These are phyloP conservation scores for Aspergillus thermomutatus DNA, from an alignment of 2,329 filamentous ascomycete species.

Conservation along the genomic window DNA sequence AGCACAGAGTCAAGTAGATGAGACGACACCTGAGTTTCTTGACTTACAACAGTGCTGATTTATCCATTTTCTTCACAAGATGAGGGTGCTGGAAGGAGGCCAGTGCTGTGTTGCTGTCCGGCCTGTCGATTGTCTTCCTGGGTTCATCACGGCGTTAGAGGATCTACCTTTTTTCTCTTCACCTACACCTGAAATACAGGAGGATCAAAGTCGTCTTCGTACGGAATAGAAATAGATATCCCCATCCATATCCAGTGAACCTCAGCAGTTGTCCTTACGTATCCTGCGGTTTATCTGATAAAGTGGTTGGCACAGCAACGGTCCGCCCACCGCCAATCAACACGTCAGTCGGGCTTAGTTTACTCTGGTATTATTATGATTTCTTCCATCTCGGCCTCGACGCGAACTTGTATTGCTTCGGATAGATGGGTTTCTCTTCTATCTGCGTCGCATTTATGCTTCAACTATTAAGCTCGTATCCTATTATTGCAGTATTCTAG, in stretches of 20 bases:
- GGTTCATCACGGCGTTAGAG: no score
- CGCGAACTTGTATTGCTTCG: background rate
- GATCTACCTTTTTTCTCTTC: background rate
- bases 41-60: background rate
- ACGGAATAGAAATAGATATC: background rate
- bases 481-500: background rate
- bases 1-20: background rate
- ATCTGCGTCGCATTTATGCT: background rate
- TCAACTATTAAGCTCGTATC: background rate
- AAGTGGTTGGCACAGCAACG: constrained; percentile 23
- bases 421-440: background rate
- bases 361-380: background rate
- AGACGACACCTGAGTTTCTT: background rate
- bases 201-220: background rate
- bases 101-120: background rate
- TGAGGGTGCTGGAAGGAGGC: background rate
- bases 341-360: background rate
- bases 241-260: background rate
- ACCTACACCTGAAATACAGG: background rate
- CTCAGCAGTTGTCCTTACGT: background rate
- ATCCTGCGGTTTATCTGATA: background rate
- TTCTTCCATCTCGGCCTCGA: background rate
- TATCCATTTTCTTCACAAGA: background rate
- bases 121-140: background rate
- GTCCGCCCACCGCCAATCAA: constrained; percentile 1